phyloP scores from a whole-genome alignment of 106 monocot genomes.

The Platanthera zijinensis region DNA sequence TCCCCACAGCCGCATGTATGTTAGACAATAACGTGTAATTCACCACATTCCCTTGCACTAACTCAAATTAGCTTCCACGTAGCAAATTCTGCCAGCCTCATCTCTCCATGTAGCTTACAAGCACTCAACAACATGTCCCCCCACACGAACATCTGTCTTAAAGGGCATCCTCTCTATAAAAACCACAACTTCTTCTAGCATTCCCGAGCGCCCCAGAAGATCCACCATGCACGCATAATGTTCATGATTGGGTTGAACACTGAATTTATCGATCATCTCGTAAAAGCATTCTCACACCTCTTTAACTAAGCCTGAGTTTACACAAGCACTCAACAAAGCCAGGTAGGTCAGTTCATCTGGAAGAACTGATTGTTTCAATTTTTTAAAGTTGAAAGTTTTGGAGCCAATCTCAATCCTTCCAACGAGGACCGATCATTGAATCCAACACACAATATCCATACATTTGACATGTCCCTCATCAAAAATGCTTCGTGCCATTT shows the following conservation, averaged over 20 bases:
- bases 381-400: slow-evolving; percentile 18
- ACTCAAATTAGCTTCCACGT: slow-evolving; percentile 18
- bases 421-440: slow-evolving; percentile 26
- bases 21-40: slow-evolving; percentile 23
- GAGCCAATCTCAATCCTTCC: slow-evolving; percentile 22
- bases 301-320: slow-evolving; percentile 16
- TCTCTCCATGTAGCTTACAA: slow-evolving; percentile 4
- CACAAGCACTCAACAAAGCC: slow-evolving; percentile 15
- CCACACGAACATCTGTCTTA: slow-evolving; percentile 16
- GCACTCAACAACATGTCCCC: slow-evolving; percentile 22
- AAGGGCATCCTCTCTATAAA: slow-evolving; percentile 19
- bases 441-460: slow-evolving; percentile 28
- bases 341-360: slow-evolving; percentile 23
- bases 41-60: slow-evolving; percentile 15
- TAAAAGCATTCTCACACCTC: slow-evolving; percentile 14
- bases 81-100: slow-evolving; percentile 7
- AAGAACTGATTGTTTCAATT: slow-evolving; percentile 13
- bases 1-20: slow-evolving; percentile 21
- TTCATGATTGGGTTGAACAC: slow-evolving; percentile 2
- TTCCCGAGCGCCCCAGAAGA: slow-evolving; percentile 16
- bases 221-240: slow-evolving; percentile 30
- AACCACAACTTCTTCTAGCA: slow-evolving; percentile 7
- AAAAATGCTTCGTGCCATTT: slow-evolving; percentile 25
- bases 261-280: slow-evolving; percentile 9
- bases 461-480: slow-evolving; percentile 7